phyloP scores from a whole-genome alignment of 2,329 filamentous ascomycete species.

The Cladosporium sp. region DNA sequence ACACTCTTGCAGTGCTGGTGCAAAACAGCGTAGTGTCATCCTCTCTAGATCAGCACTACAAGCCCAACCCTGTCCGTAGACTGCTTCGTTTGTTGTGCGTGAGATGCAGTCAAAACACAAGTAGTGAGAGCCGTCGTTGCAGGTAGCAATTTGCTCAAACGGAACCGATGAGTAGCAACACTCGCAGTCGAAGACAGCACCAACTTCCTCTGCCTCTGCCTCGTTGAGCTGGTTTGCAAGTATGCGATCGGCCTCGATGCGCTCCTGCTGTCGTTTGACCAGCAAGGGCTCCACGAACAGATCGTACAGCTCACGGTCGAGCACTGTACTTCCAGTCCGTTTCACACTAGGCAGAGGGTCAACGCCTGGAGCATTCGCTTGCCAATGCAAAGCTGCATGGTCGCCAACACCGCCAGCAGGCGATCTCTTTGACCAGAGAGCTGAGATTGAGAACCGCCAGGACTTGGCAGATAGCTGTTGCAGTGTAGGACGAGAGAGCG shows the following conservation, averaged over 20 bases:
- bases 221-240: conserved; percentile 51
- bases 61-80: conserved; percentile 91
- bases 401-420: conserved; percentile 51
- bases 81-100: conserved; percentile 76
- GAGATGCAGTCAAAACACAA: conserved; percentile 82
- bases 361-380: conserved; percentile 49
- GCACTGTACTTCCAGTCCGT: conserved; percentile 61
- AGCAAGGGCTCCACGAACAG: conserved; percentile 46
- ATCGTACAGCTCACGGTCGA: conserved; percentile 52
- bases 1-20: conserved; percentile 67
- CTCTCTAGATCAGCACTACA: conserved; percentile 71
- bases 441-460: conserved; percentile 66
- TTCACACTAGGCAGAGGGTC: conserved; percentile 63
- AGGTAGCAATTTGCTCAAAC: conserved; percentile 75
- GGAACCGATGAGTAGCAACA: conserved; percentile 73
- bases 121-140: conserved; percentile 67
- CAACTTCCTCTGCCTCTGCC: conserved; percentile 48
- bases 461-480: conserved; percentile 69
- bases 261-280: conserved; percentile 41
- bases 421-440: conserved; percentile 68
- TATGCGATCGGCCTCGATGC: conserved; percentile 41
- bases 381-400: conserved; percentile 65
- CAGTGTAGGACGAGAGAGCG: conserved; percentile 68
- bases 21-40: conserved; percentile 80
- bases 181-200: conserved; percentile 65